A percentile compares a stretch with the other conserved stretches of the same genome.
phyloP scores from a whole-genome alignment of 2,329 filamentous ascomycete genomes.

The Fusarium austroafricanum region DNA sequence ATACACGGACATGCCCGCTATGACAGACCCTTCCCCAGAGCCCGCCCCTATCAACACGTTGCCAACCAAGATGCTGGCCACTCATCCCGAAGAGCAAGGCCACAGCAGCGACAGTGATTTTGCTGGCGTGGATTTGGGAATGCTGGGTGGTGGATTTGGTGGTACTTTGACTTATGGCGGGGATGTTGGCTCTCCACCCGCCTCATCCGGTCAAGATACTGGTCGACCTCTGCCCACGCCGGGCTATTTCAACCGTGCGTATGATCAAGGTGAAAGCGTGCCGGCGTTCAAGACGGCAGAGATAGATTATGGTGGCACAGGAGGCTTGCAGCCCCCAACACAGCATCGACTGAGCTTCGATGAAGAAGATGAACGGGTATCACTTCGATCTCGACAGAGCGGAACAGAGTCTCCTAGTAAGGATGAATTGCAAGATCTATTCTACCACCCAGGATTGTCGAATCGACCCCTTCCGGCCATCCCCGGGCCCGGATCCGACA shows the following conservation, averaged over 20 bases:
- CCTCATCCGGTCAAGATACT: constrained; percentile 56
- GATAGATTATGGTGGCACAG: constrained; percentile 91
- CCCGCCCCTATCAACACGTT: constrained; percentile 50
- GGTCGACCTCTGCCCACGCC: constrained; percentile 63
- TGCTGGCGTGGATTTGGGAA: constrained; percentile 74
- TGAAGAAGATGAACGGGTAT: constrained; percentile 84
- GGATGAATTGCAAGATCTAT: constrained; percentile 87
- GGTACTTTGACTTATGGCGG: constrained; percentile 64
- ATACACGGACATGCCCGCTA: constrained; percentile 48
- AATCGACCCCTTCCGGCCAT: constrained; percentile 72
- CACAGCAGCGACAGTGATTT: constrained; percentile 78
- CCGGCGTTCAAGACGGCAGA: constrained; percentile 69
- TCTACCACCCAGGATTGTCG: constrained; percentile 88
- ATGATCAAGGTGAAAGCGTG: constrained; percentile 47
- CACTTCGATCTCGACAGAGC: constrained; percentile 66
- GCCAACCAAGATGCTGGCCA: constrained; percentile 55
- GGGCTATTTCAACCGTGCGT: constrained; percentile 48
- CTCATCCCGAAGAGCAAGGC: constrained; percentile 62
- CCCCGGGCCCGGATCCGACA: constrained; percentile 72
- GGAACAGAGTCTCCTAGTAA: constrained; percentile 74
- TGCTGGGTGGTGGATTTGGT: constrained; percentile 78
- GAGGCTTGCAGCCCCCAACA: constrained; percentile 82
- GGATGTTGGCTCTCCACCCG: constrained; percentile 57
- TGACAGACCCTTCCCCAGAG: constrained; percentile 40
- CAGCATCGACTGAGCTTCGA: constrained; percentile 86